Conservation (phyloP, 805 yeast genomes). For the Priceomyces medius region DNA sequence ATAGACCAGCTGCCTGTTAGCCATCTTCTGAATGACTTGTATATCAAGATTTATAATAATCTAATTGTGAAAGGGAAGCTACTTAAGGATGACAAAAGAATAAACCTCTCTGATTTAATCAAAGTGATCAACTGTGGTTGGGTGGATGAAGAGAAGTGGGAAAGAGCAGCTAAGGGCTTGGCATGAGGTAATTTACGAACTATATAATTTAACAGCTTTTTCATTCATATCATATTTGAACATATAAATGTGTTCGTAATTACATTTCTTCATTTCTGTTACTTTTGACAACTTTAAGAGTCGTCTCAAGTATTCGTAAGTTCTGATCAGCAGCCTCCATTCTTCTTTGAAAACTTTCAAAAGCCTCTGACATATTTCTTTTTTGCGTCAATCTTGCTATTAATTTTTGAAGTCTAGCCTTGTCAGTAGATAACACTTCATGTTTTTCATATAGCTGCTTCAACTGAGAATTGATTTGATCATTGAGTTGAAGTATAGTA, state of each 20-base stretch:
- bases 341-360: constrained; percentile 25
- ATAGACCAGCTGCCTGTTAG: constrained; percentile 20
- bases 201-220: neutral
- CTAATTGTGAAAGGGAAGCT: constrained; percentile 69
- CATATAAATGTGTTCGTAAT: neutral
- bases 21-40: constrained; percentile 49
- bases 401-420: constrained; percentile 23
- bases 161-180: constrained; percentile 44
- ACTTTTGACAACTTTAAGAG: constrained; percentile 29
- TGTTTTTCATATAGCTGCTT: constrained; percentile 29
- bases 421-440: constrained; percentile 22
- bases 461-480: constrained; percentile 37
- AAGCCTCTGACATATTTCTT: neutral
- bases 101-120: constrained; percentile 73
- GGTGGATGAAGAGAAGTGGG: constrained; percentile 78
- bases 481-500: constrained; percentile 39
- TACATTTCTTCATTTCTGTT: constrained; percentile 1
- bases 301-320: constrained; percentile 65
- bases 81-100: constrained; percentile 55
- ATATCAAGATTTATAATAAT: constrained; percentile 61
- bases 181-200: constrained; percentile 15
- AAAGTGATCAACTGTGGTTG: constrained; percentile 80
- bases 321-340: constrained; percentile 74
- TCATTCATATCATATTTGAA: neutral
- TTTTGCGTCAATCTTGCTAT: constrained; percentile 11